Evolutionary conservation across 2,329 filamentous ascomycete genomes (phyloP).

Genomic region (Colletotrichum magnum): DNA sequence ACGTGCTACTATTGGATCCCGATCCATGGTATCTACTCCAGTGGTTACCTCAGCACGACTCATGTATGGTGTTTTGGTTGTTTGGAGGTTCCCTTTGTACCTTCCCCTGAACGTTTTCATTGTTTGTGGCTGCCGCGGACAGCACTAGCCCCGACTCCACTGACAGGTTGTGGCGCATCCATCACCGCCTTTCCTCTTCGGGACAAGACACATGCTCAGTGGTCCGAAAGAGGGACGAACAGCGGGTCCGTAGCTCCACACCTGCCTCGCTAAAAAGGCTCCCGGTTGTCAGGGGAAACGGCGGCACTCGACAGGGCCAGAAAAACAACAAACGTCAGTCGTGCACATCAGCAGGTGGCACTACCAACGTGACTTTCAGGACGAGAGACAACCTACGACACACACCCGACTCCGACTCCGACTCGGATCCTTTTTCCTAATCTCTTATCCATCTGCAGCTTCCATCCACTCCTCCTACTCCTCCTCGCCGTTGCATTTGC

Average conservation of each 20-base stretch:
- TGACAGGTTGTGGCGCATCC: constrained; percentile 2
- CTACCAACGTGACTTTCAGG: constrained; percentile 18
- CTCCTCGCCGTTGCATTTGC: background rate
- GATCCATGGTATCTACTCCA: too few relatives aligned
- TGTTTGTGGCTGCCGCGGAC: constrained; percentile 32
- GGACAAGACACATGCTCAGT: background rate
- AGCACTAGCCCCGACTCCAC: background rate
- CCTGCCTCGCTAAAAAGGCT: constrained; percentile 36
- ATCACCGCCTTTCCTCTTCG: background rate
- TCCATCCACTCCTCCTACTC: constrained; percentile 28
- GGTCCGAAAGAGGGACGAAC: background rate
- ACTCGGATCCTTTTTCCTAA: constrained; percentile 20
- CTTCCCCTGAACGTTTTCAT: background rate
- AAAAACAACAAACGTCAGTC: constrained; percentile 43
- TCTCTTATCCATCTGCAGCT: constrained; percentile 40
- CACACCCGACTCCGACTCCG: background rate
- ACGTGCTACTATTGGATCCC: too few relatives aligned
- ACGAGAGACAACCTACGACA: background rate
- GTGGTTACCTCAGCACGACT: background rate
- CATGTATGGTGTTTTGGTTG: constrained; percentile 6
- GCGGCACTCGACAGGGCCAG: constrained; percentile 12
- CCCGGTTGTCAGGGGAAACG: constrained; percentile 41
- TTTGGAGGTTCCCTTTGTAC: background rate
- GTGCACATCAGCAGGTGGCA: background rate
- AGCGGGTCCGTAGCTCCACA: constrained; percentile 3